Evolutionary conservation across 164 flowering plant species (phyloP).

Genomic region (Cinnamomum chago): DNA sequence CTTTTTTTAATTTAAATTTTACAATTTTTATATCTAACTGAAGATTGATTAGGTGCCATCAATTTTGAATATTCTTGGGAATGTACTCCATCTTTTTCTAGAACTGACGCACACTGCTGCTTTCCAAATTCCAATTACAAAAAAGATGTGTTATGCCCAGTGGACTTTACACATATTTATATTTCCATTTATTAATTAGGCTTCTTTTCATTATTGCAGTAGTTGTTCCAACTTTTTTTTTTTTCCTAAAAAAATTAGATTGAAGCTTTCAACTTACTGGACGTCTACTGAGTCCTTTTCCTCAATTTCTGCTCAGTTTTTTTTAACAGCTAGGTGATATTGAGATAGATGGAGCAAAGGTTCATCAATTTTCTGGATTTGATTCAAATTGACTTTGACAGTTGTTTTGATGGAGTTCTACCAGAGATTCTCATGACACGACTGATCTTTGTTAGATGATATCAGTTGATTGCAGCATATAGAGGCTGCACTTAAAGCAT

Average conservation of each 20-base stretch:
- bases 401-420: conserved; percentile 15
- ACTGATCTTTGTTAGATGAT: conserved; percentile 39
- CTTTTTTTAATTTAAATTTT: too few species aligned
- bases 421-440: conserved; percentile 16
- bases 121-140: neutral
- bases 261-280: neutral
- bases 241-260: neutral
- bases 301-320: conserved; percentile 20
- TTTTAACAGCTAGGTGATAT: conserved; percentile 15
- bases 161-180: neutral
- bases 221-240: neutral
- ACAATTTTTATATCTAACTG: too few species aligned
- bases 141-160: neutral
- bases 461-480: conserved; percentile 46
- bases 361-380: conserved; percentile 10
- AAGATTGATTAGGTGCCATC: too few species aligned
- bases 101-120: too few species aligned
- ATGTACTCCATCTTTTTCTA: too few species aligned
- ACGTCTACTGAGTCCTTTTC: conserved; percentile 1
- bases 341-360: conserved; percentile 17
- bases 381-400: conserved; percentile 12
- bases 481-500: conserved; percentile 63
- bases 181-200: neutral
- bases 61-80: too few species aligned
- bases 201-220: neutral